Percentiles rank a stretch among this genome's conserved stretches.
phyloP scores from a whole-genome alignment of 768 basidiomycete genomes.

The Psilocybe cyanescens region DNA sequence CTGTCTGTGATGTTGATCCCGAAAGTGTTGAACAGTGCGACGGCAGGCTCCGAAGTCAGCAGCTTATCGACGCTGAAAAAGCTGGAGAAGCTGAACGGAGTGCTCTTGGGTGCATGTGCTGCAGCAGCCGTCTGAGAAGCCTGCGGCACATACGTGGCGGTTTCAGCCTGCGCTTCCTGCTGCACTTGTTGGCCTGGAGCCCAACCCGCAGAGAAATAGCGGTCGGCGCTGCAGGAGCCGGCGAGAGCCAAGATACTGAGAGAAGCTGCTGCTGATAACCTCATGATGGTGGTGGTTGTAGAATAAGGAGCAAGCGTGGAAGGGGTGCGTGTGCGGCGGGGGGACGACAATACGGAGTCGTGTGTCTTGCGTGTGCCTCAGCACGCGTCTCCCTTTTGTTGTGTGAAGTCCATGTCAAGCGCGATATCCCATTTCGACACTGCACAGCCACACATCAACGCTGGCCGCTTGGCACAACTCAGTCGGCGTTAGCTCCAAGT shows the following conservation, averaged over 20 bases:
- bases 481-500: not conserved
- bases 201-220: slow-evolving; percentile 85
- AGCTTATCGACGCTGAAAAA: slow-evolving; percentile 43
- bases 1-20: slow-evolving; percentile 77
- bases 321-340: slow-evolving; percentile 9
- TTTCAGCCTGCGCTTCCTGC: slow-evolving; percentile 21
- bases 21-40: slow-evolving; percentile 52
- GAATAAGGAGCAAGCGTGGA: slow-evolving; percentile 16
- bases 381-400: slow-evolving; percentile 21
- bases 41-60: slow-evolving; percentile 58
- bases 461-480: slow-evolving; percentile 10
- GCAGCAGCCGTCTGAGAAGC: slow-evolving; percentile 20
- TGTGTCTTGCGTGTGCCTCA: slow-evolving; percentile 22
- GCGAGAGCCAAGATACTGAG: slow-evolving; percentile 39
- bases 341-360: slow-evolving; percentile 13
- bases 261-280: slow-evolving; percentile 34
- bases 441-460: slow-evolving; percentile 21
- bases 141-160: slow-evolving; percentile 23
- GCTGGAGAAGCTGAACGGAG: slow-evolving; percentile 31
- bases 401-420: slow-evolving; percentile 20
- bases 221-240: slow-evolving; percentile 54
- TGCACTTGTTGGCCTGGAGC: slow-evolving; percentile 66
- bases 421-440: not conserved
- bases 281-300: slow-evolving; percentile 49
- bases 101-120: slow-evolving; percentile 25